These are phyloP conservation scores for Irpex sp. DNA, from an alignment of 1,284 basidiomycete species.

Conservation along the genomic window DNA sequence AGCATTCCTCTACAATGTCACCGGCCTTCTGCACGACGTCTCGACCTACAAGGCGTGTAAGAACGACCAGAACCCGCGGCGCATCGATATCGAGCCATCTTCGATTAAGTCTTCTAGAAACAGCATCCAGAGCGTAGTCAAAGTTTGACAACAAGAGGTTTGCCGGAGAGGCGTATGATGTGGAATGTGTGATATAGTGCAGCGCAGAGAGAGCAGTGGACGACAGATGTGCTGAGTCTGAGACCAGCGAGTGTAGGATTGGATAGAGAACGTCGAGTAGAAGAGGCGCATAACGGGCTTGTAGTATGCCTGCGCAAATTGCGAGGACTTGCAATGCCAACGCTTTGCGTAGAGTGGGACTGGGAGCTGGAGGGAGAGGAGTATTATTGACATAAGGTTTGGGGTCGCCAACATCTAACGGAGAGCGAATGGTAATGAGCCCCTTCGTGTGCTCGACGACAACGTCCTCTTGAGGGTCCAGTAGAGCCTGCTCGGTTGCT, in stretches of 20 bases:
- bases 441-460: conserved; percentile 58
- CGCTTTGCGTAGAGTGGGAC: conserved; percentile 53
- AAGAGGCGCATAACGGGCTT: conserved; percentile 63
- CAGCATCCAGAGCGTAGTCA: conserved; percentile 88
- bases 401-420: conserved; percentile 35
- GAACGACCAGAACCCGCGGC: conserved; percentile 74
- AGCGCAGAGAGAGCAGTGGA: conserved; percentile 71
- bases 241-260: conserved; percentile 78
- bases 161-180: conserved; percentile 79
- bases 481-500: conserved; percentile 3
- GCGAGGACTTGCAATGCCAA: conserved; percentile 73
- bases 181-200: conserved; percentile 60
- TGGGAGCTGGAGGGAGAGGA: conserved; percentile 21
- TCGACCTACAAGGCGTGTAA: conserved; percentile 81
- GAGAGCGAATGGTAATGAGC: conserved; percentile 32
- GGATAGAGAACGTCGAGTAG: conserved; percentile 82
- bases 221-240: conserved; percentile 61
- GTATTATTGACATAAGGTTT: conserved; percentile 14
- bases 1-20: conserved; percentile 93
- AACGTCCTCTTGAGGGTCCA: conserved; percentile 28
- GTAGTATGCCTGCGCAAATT: conserved; percentile 63
- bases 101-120: conserved; percentile 76
- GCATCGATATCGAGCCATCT: conserved; percentile 78
- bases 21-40: conserved; percentile 84
- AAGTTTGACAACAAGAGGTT: conserved; percentile 90